Evolutionary conservation across 352 stramenopile genomes (phyloP).

Genomic region (Globisporangium middletonii): DNA sequence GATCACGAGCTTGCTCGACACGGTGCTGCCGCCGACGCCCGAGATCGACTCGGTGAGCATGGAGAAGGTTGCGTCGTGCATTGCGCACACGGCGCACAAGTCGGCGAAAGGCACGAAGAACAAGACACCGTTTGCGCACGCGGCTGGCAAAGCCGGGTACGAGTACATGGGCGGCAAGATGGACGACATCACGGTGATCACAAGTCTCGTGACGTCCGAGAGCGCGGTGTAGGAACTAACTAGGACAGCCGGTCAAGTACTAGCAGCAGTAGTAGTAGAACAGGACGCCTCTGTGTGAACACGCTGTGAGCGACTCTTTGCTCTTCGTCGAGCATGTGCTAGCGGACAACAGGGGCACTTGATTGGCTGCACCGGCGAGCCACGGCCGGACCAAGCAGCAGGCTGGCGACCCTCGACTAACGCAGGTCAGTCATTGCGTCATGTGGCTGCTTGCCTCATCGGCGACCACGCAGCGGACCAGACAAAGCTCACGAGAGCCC

Average conservation of each 20-base stretch:
- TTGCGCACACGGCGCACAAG: constrained; percentile 80
- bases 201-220: constrained; percentile 48
- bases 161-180: constrained; percentile 85
- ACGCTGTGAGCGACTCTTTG: too few species aligned
- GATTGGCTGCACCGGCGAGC: too few species aligned
- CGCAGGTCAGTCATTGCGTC: too few species aligned
- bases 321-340: too few species aligned
- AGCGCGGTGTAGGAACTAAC: background rate
- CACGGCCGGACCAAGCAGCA: too few species aligned
- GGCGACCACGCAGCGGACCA: too few species aligned
- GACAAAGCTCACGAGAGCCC: too few species aligned
- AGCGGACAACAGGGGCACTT: too few species aligned
- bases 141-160: constrained; percentile 67
- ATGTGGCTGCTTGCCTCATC: too few species aligned
- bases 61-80: constrained; percentile 72
- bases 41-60: constrained; percentile 53
- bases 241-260: background rate
- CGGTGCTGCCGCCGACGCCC: constrained; percentile 43
- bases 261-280: background rate
- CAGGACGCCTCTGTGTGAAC: background rate
- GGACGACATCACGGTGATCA: constrained; percentile 89
- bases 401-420: too few species aligned
- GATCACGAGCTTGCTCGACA: constrained; percentile 68
- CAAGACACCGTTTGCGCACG: constrained; percentile 69
- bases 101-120: constrained; percentile 63